Base-by-base conservation (phyloP, 495 filamentous ascomycete species). In the Penicillium alfredii region DNA sequence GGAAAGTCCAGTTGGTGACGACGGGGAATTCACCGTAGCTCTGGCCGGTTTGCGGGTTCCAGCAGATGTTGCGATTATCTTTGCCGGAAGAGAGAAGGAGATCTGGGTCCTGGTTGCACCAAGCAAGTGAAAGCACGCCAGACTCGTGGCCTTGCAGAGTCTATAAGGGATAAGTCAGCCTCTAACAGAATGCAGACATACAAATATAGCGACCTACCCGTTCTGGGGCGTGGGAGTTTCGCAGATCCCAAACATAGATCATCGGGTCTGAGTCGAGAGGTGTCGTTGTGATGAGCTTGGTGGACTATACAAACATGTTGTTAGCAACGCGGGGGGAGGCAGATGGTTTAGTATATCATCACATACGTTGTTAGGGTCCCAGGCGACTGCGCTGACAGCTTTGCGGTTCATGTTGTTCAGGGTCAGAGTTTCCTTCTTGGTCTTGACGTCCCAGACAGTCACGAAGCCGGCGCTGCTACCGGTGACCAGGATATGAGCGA, bases 1-100 rank as follows among this genome's bases (percentile, higher is more conserved):
- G 80, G 71, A 97, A 99, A 2, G 88, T 94, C 92, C 93, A 97
- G 60, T 97, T 97, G 23, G 90, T 94, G 37, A 94, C 93, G 45
- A 95, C 84, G 8, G 90, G 87, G 60, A 96, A 94, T 63, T 97
- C 89, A 39, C 93, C 92, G 30, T 86, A 84, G 4, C 72, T 66
- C 52, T 86, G 77, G 29, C 89, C 89, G 4, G 81, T 93, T 48
- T 92, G 86, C 1, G 93, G 85, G 61, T 96, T 96, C 92, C 93
- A 99, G 41, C 89, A 84, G 35, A 97, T 74, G 1, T 88, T 95
- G 46, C 86, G 78, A 47, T 97, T 97, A 63, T 99, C 92, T 65
- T 95, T 97, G 32, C 93, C 93, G 43, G 82, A 94, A 8, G 93
- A 97, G 22, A 99, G 73, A 30, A 99, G 70, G 30, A 99, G 69